Evolutionary conservation across 192 early-diverging fungal genomes (phyloP).

Genomic region (Backusella mclennaniae): DNA sequence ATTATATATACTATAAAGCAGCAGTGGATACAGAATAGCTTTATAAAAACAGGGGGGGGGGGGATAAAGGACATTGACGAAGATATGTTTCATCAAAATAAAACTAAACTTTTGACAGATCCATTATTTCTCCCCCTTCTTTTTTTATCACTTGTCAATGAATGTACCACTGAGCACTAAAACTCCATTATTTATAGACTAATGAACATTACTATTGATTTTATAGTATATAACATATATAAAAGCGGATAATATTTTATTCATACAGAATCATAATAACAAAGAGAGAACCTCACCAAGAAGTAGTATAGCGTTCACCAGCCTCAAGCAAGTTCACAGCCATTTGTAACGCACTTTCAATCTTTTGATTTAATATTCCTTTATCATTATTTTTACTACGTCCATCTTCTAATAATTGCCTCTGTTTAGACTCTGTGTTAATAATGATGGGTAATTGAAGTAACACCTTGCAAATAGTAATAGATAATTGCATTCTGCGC

Average conservation of each 20-base stretch:
- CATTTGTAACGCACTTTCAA: constrained; percentile 31
- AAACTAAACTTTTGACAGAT: background rate
- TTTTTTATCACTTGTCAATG: background rate
- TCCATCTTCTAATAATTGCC: constrained; percentile 21
- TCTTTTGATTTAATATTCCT: constrained; percentile 30
- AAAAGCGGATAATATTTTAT: background rate
- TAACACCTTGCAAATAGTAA: constrained; percentile 51
- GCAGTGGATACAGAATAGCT: no score
- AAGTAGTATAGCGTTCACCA: constrained; percentile 26
- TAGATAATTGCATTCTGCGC: constrained; percentile 51
- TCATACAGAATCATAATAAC: background rate
- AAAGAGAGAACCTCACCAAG: background rate
- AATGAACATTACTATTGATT: background rate
- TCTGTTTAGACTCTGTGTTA: constrained; percentile 37
- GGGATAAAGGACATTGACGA: no score
- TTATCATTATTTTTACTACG: background rate
- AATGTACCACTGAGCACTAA: background rate
- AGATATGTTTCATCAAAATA: background rate
- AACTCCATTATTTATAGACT: background rate
- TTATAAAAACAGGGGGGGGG: no score
- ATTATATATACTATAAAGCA: no score
- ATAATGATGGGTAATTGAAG: constrained; percentile 55
- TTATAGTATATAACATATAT: background rate
- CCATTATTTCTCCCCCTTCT: background rate
- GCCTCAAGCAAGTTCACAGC: constrained; percentile 34